Evolutionary conservation across 192 early-diverging fungal species (phyloP), one percentile per base, ranked within the genome.

Genomic region (Paraglomus brasilianum): DNA sequence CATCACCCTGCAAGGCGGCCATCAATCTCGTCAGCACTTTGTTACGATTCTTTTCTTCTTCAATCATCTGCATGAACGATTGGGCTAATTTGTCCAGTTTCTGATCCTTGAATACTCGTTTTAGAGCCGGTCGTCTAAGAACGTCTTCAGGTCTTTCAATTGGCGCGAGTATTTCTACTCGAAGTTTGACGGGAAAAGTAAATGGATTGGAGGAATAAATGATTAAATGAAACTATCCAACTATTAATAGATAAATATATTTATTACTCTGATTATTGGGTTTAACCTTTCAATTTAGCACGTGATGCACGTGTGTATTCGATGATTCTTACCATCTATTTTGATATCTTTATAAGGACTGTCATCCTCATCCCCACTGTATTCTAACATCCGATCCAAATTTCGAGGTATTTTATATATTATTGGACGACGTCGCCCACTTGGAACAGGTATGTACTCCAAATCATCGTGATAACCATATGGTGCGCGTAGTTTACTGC

Each of bases 301-400:
- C 22, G 9, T 36, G 13, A 8, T 14, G 43, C 30, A 38, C 47
- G 14, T 42, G 22, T 2, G 24, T 19, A 52, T 8, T 55, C 15
- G n/a, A 39, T 48, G 44, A 46, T 59, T 46, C 63, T 36, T 73
- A 81, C 83, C 81, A 62, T 81, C 81, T 50, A 89, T 80, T 51
- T 85, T 85, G 69, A 89, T 81, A 13, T 80, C 78, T 19, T 81
- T 84, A 70, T 89, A 89, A 1, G 88, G 86, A 61, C 85, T 82
- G 45, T 82, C 81, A 65, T 82, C 72, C 14, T 83, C 79, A 42
- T 83, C 86, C 69, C 71, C 78, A 38, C 39, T 73, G 50, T 62
- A 72, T 70, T 62, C 76, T 52, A 14, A 63, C n/a, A 48, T 21
- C 60, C 44, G 65, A 44, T 17, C 66, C 50, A 52, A 72, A 58